Percentiles rank a stretch among this genome's conserved stretches.
Conservation (phyloP, 208 protist genomes). For the Leptomonas seymouri region DNA sequence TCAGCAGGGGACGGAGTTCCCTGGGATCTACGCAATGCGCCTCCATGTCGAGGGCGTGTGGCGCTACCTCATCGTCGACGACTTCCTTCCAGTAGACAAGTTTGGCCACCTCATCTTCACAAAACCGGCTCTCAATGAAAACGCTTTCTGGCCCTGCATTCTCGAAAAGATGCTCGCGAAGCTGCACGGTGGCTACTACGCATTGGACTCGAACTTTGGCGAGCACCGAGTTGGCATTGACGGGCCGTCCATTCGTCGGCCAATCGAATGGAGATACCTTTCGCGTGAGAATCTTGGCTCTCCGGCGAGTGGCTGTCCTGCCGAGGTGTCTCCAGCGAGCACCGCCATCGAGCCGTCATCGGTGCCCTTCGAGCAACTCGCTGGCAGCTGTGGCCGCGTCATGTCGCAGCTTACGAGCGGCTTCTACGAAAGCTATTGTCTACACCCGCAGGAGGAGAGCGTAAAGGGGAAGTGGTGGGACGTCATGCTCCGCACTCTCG, state of each 20-base stretch:
- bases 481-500: constrained; percentile 7
- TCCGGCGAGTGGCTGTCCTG: constrained; percentile 25
- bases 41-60: constrained; percentile 83
- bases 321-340: neutral
- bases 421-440: constrained; percentile 26
- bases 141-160: constrained; percentile 75
- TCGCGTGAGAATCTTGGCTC: constrained; percentile 38
- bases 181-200: constrained; percentile 78
- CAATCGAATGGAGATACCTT: constrained; percentile 21
- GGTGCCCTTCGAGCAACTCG: constrained; percentile 38
- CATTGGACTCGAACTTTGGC: constrained; percentile 48
- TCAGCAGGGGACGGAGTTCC: constrained; percentile 22
- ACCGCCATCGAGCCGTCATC: constrained; percentile 3
- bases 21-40: constrained; percentile 62
- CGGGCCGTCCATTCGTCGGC: constrained; percentile 20
- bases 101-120: constrained; percentile 73
- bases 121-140: constrained; percentile 34
- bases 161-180: constrained; percentile 90
- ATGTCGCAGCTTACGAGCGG: constrained; percentile 27
- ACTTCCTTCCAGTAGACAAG: constrained; percentile 80
- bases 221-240: constrained; percentile 25
- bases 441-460: constrained; percentile 25
- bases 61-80: constrained; percentile 87
- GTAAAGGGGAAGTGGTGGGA: constrained; percentile 11
- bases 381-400: constrained; percentile 22